These are phyloP conservation scores for Neurospora sp. DNA, from an alignment of 495 filamentous ascomycete species.

Conservation along the genomic window DNA sequence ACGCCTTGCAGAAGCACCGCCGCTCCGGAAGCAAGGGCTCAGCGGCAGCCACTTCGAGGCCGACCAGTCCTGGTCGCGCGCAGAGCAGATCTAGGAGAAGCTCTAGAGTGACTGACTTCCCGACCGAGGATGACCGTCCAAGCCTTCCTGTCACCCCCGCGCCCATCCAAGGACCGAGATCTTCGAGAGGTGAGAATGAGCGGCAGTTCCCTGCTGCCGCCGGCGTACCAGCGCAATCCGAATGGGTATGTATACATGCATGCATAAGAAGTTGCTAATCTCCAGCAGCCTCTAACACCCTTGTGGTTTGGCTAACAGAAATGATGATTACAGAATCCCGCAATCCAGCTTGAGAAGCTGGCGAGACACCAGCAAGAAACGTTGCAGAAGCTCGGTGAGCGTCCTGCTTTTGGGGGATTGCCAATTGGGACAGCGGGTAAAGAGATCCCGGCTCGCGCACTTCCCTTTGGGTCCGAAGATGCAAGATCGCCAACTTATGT, in stretches of 20 bases:
- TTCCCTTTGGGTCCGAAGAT: conserved; percentile 40
- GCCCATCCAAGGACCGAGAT: conserved; percentile 44
- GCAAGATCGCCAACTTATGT: conserved; percentile 36
- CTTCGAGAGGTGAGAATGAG: conserved; percentile 33
- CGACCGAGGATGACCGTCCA: conserved; percentile 69
- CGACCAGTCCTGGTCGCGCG: conserved; percentile 1
- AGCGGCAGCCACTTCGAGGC: conserved; percentile 11
- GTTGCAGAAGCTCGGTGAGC: conserved; percentile 29
- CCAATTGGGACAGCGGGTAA: conserved; percentile 6
- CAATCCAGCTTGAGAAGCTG: conserved; percentile 57
- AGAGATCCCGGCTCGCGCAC: conserved; percentile 31
- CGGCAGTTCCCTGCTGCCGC: conserved; percentile 59
- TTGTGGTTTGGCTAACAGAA: conserved; percentile 49
- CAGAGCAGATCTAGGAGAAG: conserved; percentile 31
- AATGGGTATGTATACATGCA: conserved; percentile 74
- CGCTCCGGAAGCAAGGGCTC: conserved; percentile 50
- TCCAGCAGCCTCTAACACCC: conserved; percentile 38
- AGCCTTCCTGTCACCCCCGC: conserved; percentile 88
- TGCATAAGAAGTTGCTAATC: conserved; percentile 26
- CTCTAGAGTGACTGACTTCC: conserved; percentile 74
- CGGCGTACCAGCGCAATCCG: conserved; percentile 72
- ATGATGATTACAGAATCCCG: conserved; percentile 53
- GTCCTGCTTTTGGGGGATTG: conserved; percentile 13
- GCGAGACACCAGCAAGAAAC: conserved; percentile 50
- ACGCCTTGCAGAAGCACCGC: conserved; percentile 54